Percentiles rank a stretch among this genome's conserved stretches.
phyloP scores from a whole-genome alignment of 495 filamentous ascomycete species.

The Lichenothelia convexa region DNA sequence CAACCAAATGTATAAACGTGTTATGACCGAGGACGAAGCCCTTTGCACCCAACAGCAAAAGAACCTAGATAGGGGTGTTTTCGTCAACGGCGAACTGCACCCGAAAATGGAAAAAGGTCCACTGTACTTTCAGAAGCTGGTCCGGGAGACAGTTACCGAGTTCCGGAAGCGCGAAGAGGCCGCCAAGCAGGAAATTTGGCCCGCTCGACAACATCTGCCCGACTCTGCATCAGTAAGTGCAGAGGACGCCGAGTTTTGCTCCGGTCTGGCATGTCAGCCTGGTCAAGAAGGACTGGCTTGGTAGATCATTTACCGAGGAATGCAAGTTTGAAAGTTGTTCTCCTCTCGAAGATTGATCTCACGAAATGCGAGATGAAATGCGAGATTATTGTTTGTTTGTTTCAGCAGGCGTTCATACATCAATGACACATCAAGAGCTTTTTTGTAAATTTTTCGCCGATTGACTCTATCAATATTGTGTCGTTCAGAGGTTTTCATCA shows the following conservation, averaged over 20 bases:
- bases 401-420: too few species aligned
- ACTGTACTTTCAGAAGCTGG: slow-evolving; percentile 27
- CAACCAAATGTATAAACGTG: slow-evolving; percentile 25
- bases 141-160: slow-evolving; percentile 23
- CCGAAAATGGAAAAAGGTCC: slow-evolving; percentile 27
- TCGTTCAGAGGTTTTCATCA: too few species aligned
- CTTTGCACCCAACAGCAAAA: slow-evolving; percentile 26
- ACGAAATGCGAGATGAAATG: too few species aligned
- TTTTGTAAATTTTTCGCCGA: too few species aligned
- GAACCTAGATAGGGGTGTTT: slow-evolving; percentile 27
- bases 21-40: slow-evolving; percentile 29
- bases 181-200: slow-evolving; percentile 28
- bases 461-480: too few species aligned
- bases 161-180: slow-evolving; percentile 26
- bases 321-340: slow-evolving; percentile 20
- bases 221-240: slow-evolving; percentile 15
- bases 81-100: slow-evolving; percentile 28
- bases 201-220: slow-evolving; percentile 24
- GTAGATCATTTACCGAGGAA: too few species aligned
- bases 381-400: too few species aligned
- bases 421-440: too few species aligned
- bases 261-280: slow-evolving; percentile 13
- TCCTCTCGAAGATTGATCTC: too few species aligned
- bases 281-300: slow-evolving; percentile 3
- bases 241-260: slow-evolving; percentile 26